Conservation (phyloP, 148 eudicot genomes). For the Arbutus unedo region DNA sequence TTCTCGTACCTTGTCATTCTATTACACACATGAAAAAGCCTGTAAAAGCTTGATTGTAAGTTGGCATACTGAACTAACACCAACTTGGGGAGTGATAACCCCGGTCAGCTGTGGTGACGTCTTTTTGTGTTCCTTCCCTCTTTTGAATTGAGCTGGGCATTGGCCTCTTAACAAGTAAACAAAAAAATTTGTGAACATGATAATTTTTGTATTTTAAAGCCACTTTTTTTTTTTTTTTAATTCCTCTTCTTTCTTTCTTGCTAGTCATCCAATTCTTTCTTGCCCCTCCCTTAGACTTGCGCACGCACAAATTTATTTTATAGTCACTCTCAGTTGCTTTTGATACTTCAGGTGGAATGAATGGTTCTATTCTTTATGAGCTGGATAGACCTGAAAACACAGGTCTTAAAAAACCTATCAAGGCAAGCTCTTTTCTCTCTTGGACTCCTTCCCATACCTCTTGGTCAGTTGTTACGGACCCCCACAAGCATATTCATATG, state of each 20-base stretch:
- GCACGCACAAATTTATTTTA: not conserved
- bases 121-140: not conserved
- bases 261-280: not conserved
- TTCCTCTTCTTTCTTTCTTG: not conserved
- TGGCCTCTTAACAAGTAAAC: not conserved
- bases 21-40: not conserved
- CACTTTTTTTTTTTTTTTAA: not conserved
- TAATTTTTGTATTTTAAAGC: not conserved
- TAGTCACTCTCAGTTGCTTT: constrained; percentile 5
- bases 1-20: not conserved
- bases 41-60: not conserved
- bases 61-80: not conserved
- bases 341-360: constrained; percentile 81
- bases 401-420: constrained; percentile 71
- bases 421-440: constrained; percentile 46
- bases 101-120: not conserved
- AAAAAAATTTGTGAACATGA: not conserved
- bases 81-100: not conserved
- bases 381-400: constrained; percentile 88
- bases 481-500: not conserved
- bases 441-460: not conserved
- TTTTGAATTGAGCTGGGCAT: not conserved
- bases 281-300: not conserved
- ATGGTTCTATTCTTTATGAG: constrained; percentile 85
- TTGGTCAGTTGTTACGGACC: not conserved